Conservation (phyloP, 2,329 filamentous ascomycete genomes). For the Paracoccidioides brasiliensis region DNA sequence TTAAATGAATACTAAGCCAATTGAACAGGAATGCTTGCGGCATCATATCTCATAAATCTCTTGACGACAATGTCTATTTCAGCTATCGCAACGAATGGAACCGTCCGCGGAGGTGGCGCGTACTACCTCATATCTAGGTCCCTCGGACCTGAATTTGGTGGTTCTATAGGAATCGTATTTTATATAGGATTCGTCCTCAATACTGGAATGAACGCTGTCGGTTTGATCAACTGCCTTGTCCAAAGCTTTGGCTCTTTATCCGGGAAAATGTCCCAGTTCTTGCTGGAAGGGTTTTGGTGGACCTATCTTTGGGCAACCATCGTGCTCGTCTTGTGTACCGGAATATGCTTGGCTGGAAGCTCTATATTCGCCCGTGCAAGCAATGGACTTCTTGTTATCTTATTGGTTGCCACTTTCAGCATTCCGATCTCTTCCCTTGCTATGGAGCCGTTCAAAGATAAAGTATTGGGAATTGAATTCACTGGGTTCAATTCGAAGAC, state of each 20-base stretch:
- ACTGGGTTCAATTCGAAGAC: slow-evolving; percentile 64
- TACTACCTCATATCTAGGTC: slow-evolving; percentile 83
- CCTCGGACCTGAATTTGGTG: slow-evolving; percentile 76
- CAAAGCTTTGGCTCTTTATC: slow-evolving; percentile 54
- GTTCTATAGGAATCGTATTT: slow-evolving; percentile 76
- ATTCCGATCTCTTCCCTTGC: slow-evolving; percentile 68
- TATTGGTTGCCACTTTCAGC: slow-evolving; percentile 62
- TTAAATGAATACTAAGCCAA: slow-evolving; percentile 8
- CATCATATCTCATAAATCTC: slow-evolving; percentile 70
- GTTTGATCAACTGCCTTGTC: slow-evolving; percentile 68
- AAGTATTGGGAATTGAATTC: slow-evolving; percentile 53
- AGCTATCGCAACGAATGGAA: slow-evolving; percentile 80
- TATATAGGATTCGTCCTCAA: slow-evolving; percentile 85
- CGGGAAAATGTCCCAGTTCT: slow-evolving; percentile 44
- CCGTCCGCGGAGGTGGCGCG: slow-evolving; percentile 73
- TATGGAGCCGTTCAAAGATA: slow-evolving; percentile 52
- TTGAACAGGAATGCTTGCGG: slow-evolving; percentile 44
- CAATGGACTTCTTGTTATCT: slow-evolving; percentile 58
- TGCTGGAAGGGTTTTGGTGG: slow-evolving; percentile 63
- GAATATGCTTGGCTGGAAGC: slow-evolving; percentile 66
- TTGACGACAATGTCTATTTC: slow-evolving; percentile 76
- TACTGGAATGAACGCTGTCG: slow-evolving; percentile 75
- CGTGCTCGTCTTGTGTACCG: slow-evolving; percentile 58
- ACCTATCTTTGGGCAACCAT: slow-evolving; percentile 62
- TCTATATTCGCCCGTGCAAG: slow-evolving; percentile 68